phyloP scores from a whole-genome alignment of 805 yeast species.

The Candida koratica region DNA sequence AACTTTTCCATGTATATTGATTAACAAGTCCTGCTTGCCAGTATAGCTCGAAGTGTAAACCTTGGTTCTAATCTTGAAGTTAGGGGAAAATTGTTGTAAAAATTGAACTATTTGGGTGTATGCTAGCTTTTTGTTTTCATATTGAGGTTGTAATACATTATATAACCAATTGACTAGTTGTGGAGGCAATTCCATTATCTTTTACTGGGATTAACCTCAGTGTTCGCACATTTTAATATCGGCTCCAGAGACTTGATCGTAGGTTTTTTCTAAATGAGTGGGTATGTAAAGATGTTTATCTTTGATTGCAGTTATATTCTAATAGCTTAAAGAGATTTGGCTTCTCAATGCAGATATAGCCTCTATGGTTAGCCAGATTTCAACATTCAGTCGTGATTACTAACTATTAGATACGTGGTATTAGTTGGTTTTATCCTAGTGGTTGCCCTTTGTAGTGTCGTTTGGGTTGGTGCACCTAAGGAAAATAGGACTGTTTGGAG shows the following conservation, averaged over 20 bases:
- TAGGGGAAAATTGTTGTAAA: constrained; percentile 43
- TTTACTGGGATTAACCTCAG: background rate
- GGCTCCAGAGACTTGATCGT: constrained; percentile 8
- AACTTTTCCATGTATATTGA: constrained; percentile 59
- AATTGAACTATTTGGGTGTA: constrained; percentile 61
- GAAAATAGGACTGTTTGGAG: constrained; percentile 52
- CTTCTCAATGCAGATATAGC: background rate
- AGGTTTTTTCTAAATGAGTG: constrained; percentile 10
- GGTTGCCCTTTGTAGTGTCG: constrained; percentile 53
- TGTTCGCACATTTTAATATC: constrained; percentile 6
- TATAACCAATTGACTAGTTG: constrained; percentile 39
- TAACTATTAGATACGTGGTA: constrained; percentile 63
- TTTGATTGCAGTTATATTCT: no score
- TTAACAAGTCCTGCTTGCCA: constrained; percentile 58
- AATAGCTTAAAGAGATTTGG: background rate
- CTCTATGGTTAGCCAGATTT: background rate
- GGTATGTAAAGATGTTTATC: constrained; percentile 13
- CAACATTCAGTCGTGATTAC: constrained; percentile 12
- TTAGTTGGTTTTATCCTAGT: constrained; percentile 59
- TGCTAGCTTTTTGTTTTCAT: constrained; percentile 50
- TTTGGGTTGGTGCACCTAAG: constrained; percentile 86
- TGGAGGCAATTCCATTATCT: constrained; percentile 20
- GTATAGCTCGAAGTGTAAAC: constrained; percentile 43
- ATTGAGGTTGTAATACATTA: constrained; percentile 48
- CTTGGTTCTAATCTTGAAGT: constrained; percentile 65